Evolutionary conservation across 1,139 yeast species (phyloP).

Genomic region (Saccharomyces hybrid): DNA sequence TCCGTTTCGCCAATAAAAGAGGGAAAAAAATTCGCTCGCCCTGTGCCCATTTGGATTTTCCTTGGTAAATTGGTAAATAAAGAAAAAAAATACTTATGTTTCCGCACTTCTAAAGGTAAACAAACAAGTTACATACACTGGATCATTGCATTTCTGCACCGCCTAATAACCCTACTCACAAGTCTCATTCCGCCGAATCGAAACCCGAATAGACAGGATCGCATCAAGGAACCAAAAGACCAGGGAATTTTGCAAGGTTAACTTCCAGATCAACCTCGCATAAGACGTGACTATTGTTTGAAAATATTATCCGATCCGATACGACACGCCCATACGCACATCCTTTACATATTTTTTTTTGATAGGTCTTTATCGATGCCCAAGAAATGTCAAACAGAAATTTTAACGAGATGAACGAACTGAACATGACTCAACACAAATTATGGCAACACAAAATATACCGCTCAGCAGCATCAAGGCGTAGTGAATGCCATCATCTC

Average conservation of each 20-base stretch:
- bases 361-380: background rate
- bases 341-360: background rate
- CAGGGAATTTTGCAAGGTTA: background rate
- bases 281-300: background rate
- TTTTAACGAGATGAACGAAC: slow-evolving; percentile 1
- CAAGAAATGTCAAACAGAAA: slow-evolving; percentile 5
- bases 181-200: background rate
- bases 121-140: background rate
- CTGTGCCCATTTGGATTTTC: background rate
- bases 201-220: background rate
- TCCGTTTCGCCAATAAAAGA: background rate
- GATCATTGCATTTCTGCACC: background rate
- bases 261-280: background rate
- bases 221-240: background rate
- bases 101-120: background rate
- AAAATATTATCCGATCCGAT: background rate
- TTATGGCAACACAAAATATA: slow-evolving; percentile 6
- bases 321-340: background rate
- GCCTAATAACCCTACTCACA: background rate
- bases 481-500: slow-evolving; percentile 42
- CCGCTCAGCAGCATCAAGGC: slow-evolving; percentile 28
- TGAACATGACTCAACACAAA: background rate
- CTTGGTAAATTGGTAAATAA: background rate
- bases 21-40: slow-evolving; percentile 1
- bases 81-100: background rate